Evolutionary conservation across 192 early-diverging fungal genomes (phyloP).

Genomic region (Coemansia sp.): DNA sequence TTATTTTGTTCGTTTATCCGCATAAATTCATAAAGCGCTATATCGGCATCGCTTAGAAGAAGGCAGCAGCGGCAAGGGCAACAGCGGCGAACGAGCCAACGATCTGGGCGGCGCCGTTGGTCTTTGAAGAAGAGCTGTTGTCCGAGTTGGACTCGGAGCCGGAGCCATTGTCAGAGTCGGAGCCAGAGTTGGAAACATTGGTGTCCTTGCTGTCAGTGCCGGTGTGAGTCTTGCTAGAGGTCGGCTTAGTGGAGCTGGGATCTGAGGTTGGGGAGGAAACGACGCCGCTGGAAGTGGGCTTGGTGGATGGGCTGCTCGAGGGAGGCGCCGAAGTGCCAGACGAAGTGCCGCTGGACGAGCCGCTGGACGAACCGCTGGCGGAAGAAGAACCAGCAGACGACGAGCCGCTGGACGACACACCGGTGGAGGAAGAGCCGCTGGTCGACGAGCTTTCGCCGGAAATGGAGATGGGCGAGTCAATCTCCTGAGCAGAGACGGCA

Average conservation of each 20-base stretch:
- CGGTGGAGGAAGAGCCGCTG: neutral
- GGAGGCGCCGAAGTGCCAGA: neutral
- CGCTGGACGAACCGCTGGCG: neutral
- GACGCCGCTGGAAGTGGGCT: neutral
- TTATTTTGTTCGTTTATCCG: neutral
- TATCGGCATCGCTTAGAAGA: constrained; percentile 34
- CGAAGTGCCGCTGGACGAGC: neutral
- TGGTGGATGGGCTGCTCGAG: neutral
- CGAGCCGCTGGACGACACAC: neutral
- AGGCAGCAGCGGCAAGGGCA: constrained; percentile 38
- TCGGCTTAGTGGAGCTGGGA: neutral
- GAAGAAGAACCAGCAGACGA: neutral
- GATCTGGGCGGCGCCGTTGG: constrained; percentile 28
- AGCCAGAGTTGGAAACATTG: neutral
- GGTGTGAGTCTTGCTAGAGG: neutral
- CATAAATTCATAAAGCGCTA: neutral
- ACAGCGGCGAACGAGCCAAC: constrained; percentile 31
- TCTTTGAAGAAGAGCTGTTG: neutral
- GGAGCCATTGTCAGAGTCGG: constrained; percentile 5
- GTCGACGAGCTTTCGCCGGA: neutral
- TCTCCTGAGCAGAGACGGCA: constrained; percentile 37
- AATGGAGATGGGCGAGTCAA: constrained; percentile 15
- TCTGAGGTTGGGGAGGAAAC: neutral
- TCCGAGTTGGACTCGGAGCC: neutral
- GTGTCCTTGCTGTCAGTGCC: neutral